phyloP scores from a whole-genome alignment of 2,329 filamentous ascomycete species.

The Cordyceps militaris region DNA sequence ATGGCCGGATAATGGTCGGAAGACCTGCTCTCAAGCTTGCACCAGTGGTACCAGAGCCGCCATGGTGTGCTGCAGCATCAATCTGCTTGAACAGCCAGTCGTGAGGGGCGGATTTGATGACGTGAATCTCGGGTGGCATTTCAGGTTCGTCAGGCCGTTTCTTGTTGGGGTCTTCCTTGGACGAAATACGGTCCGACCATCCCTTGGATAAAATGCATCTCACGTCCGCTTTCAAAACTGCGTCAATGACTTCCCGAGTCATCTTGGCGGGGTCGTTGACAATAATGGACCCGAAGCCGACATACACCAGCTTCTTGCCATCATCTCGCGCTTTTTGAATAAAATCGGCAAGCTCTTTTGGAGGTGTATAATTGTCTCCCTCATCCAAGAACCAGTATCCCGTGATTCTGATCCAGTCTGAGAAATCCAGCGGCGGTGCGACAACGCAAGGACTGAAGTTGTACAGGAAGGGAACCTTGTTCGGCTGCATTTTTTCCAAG shows the following conservation, averaged over 20 bases:
- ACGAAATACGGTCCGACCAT: constrained; percentile 76
- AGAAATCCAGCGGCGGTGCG: constrained; percentile 88
- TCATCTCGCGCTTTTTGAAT: constrained; percentile 77
- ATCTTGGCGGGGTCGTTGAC: constrained; percentile 83
- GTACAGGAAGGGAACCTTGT: constrained; percentile 97
- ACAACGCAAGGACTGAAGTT: constrained; percentile 95
- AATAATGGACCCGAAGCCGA: constrained; percentile 94
- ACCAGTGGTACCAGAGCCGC: constrained; percentile 89
- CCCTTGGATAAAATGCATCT: constrained; percentile 93
- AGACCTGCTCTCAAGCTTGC: constrained; percentile 85
- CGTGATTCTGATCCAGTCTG: constrained; percentile 94
- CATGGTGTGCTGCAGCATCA: constrained; percentile 90
- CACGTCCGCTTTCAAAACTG: constrained; percentile 83
- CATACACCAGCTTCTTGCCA: constrained; percentile 87
- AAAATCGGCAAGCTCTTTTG: constrained; percentile 68
- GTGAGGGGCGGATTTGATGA: constrained; percentile 86
- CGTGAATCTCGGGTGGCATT: constrained; percentile 71
- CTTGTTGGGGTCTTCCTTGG: constrained; percentile 35
- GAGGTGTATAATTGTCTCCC: constrained; percentile 60
- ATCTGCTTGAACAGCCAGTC: constrained; percentile 96
- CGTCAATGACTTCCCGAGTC: constrained; percentile 88
- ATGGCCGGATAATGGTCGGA: constrained; percentile 90
- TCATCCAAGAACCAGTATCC: constrained; percentile 98
- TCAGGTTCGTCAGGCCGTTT: constrained; percentile 55
- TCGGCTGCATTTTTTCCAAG: constrained; percentile 85